phyloP scores from a whole-genome alignment of 352 stramenopile genomes.

The Globisporangium middletonii region DNA sequence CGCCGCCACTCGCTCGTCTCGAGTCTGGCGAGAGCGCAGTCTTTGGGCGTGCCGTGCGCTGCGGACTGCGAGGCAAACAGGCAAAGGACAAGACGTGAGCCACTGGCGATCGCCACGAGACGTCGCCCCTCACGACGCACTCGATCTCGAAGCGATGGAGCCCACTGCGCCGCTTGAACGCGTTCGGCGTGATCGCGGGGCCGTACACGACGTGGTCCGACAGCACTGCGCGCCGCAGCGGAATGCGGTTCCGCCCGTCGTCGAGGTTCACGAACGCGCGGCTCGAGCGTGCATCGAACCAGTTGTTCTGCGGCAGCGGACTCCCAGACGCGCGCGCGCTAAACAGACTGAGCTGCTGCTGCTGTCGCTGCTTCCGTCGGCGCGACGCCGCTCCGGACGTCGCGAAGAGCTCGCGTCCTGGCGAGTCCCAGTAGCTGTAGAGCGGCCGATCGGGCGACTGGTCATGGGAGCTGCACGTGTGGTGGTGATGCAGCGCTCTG shows the following conservation, averaged over 20 bases:
- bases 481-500: background rate
- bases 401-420: slow-evolving; percentile 6
- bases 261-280: slow-evolving; percentile 39
- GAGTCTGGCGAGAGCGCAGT: slow-evolving; percentile 20
- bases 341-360: background rate
- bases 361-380: slow-evolving; percentile 13
- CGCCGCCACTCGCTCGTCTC: slow-evolving; percentile 13
- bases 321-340: background rate
- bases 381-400: slow-evolving; percentile 6
- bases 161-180: slow-evolving; percentile 14
- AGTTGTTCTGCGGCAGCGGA: slow-evolving; percentile 10
- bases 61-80: background rate
- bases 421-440: slow-evolving; percentile 1
- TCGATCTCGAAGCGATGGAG: slow-evolving; percentile 4
- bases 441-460: background rate
- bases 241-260: slow-evolving; percentile 57
- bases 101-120: background rate
- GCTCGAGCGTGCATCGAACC: slow-evolving; percentile 1
- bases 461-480: background rate
- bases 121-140: background rate
- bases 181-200: slow-evolving; percentile 47
- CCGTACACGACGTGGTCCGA: slow-evolving; percentile 66
- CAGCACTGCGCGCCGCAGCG: slow-evolving; percentile 35
- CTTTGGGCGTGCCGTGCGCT: slow-evolving; percentile 20
- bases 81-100: background rate